Evolutionary conservation across 371 early-diverging fungal genomes (phyloP).

Genomic region (Lichtheimia corymbifera): DNA sequence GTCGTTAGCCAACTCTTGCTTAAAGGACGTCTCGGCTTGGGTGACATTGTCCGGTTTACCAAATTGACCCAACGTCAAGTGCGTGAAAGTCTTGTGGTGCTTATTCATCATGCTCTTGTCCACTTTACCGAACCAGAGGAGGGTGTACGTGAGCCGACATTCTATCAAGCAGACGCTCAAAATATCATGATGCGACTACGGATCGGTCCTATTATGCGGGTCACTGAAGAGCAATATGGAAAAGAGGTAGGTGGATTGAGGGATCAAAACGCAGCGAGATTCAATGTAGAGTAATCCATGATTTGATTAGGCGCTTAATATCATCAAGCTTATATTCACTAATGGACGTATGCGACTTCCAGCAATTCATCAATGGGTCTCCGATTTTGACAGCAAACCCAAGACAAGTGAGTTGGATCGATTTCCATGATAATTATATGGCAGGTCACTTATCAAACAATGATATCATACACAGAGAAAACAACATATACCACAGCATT

Average conservation of each 20-base stretch:
- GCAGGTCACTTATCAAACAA: no score
- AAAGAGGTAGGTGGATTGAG: constrained; percentile 47
- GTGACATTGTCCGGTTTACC: constrained; percentile 44
- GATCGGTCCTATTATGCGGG: constrained; percentile 64
- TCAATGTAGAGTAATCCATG: background rate
- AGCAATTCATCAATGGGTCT: constrained; percentile 30
- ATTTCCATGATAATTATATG: no score
- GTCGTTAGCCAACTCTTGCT: constrained; percentile 40
- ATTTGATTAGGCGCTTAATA: background rate
- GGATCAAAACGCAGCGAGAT: no score
- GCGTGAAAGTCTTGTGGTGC: constrained; percentile 37
- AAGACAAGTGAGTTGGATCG: constrained; percentile 28
- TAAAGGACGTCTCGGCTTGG: constrained; percentile 46
- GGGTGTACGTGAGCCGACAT: constrained; percentile 60
- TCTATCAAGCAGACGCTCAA: constrained; percentile 61
- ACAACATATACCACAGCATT: constrained; percentile 43
- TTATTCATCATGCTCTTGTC: constrained; percentile 45
- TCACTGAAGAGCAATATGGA: constrained; percentile 66
- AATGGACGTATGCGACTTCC: constrained; percentile 40
- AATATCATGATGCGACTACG: constrained; percentile 66
- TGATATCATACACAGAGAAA: constrained; percentile 27
- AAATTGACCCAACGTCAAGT: constrained; percentile 33
- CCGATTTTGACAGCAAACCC: constrained; percentile 23
- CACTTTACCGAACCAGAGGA: constrained; percentile 60
- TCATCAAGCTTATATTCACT: constrained; percentile 20